phyloP scores from a whole-genome alignment of 768 basidiomycete species.

The Psilocybe azurescens region DNA sequence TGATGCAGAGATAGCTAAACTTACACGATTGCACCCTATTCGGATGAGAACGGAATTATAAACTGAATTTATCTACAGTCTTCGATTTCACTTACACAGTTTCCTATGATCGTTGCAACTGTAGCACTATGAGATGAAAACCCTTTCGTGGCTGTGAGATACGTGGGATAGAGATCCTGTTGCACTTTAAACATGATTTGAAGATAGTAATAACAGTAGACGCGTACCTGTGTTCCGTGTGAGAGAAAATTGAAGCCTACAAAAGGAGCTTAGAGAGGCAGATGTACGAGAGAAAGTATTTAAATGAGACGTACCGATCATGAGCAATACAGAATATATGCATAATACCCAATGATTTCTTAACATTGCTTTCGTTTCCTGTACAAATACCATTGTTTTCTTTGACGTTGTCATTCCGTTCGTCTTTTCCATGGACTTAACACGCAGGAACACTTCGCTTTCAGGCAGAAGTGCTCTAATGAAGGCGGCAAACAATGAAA shows the following conservation, averaged over 20 bases:
- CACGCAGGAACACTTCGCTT: slow-evolving; percentile 71
- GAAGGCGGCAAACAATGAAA: slow-evolving; percentile 71
- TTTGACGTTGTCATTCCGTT: slow-evolving; percentile 60
- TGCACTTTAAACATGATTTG: not conserved
- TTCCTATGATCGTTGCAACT: slow-evolving; percentile 82
- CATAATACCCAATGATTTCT: slow-evolving; percentile 82
- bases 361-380: slow-evolving; percentile 77
- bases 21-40: slow-evolving; percentile 45
- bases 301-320: slow-evolving; percentile 55
- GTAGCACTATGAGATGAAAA: slow-evolving; percentile 65
- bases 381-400: slow-evolving; percentile 76
- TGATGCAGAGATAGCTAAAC: not conserved
- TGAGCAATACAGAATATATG: slow-evolving; percentile 85
- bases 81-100: slow-evolving; percentile 47
- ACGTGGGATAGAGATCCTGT: slow-evolving; percentile 82
- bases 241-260: slow-evolving; percentile 79
- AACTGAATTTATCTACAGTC: not conserved
- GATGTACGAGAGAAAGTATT: not conserved
- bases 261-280: not conserved
- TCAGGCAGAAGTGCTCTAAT: slow-evolving; percentile 78
- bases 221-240: slow-evolving; percentile 65
- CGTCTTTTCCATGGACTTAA: slow-evolving; percentile 57
- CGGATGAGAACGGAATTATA: slow-evolving; percentile 1
- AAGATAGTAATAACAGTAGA: slow-evolving; percentile 1
- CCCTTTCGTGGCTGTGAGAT: slow-evolving; percentile 65